Base-by-base conservation (phyloP, 306 rosid species). In the Cucurbita maxima region DNA sequence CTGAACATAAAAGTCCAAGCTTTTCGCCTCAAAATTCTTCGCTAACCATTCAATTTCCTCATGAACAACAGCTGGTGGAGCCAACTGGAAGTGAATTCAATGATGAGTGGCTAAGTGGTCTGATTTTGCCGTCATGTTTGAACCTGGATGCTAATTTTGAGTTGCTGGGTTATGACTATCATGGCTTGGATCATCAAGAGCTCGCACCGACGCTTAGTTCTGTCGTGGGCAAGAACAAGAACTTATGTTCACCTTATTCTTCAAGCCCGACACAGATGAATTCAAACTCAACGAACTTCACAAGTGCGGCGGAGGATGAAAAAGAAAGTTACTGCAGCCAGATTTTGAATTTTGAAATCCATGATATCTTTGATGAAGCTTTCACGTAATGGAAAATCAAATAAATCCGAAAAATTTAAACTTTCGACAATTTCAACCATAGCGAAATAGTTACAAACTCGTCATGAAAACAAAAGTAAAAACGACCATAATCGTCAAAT, bases 321-420 rank as follows among this genome's bases (percentile, higher is more conserved):
- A 84, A 86, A 58, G 95, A 91, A 56, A 91, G 96, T 86, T 87
- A 90, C 62, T 85, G 88, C 10, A 82, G 87, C 66, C 79, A 84
- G 77, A 80, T 84, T 79, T 78, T 89, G 79, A 81, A 77, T 72
- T 95, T 91, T 76, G 89, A 91, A 74, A 79, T 95, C 76, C 82
- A 88, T 11, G 82, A 88, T 64, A 36, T 88, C 38, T 81, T 82
- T 22, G 85, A 72, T 81, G 82, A 86, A 25, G 7, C 14, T 68
- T 89, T 87, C 81, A 74, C 91, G 87, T 85, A 77, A 79, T 75
- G 45, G n/a, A 20, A 61, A 40, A 22, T 73, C 19, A 73, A 73
- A 58, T 44, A 14, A 53, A 74, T 47, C 56, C 30, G 40, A 30
- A 30, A 30, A 30, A 30, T 30, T 30, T 30, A 3, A 30, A 30